These are phyloP conservation scores for Prosopis cineraria DNA, from an alignment of 306 rosid genomes.

Conservation along the genomic window DNA sequence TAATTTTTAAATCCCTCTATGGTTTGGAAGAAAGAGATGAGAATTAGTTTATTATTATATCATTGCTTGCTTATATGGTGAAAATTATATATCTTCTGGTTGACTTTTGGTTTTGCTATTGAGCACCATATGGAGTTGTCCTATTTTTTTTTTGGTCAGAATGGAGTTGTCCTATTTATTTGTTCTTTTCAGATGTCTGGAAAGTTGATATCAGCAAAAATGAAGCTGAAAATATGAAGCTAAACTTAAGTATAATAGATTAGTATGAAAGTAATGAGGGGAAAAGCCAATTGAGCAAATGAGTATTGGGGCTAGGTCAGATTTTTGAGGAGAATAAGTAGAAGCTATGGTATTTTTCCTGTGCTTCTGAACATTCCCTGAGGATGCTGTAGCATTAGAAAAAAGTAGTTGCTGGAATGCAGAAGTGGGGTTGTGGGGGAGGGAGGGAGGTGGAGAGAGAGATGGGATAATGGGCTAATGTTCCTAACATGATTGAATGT, in stretches of 20 bases:
- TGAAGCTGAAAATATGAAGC: not conserved
- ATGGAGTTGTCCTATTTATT: too few relatives aligned
- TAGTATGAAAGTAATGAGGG: conserved; percentile 3
- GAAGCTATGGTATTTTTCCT: not conserved
- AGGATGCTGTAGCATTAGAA: not conserved
- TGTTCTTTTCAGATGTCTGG: not conserved
- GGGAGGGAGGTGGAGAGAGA: not conserved
- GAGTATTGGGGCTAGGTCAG: not conserved
- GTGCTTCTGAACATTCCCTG: not conserved
- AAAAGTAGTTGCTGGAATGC: not conserved
- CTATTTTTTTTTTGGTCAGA: too few relatives aligned
- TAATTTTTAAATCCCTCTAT: not conserved
- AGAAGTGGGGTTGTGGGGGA: too few relatives aligned
- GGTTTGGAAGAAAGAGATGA: not conserved
- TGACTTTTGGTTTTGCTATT: not conserved
- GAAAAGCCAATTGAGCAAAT: not conserved
- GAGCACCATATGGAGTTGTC: too few relatives aligned
- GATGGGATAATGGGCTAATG: too few relatives aligned
- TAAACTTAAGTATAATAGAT: not conserved
- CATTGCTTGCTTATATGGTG: not conserved
- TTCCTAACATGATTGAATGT: too few relatives aligned
- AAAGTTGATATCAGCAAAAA: not conserved
- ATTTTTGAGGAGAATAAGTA: not conserved
- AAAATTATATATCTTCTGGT: not conserved
- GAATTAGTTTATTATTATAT: not conserved